Conservation (phyloP, 2,329 filamentous ascomycete species). For the Saccharata proteae region DNA sequence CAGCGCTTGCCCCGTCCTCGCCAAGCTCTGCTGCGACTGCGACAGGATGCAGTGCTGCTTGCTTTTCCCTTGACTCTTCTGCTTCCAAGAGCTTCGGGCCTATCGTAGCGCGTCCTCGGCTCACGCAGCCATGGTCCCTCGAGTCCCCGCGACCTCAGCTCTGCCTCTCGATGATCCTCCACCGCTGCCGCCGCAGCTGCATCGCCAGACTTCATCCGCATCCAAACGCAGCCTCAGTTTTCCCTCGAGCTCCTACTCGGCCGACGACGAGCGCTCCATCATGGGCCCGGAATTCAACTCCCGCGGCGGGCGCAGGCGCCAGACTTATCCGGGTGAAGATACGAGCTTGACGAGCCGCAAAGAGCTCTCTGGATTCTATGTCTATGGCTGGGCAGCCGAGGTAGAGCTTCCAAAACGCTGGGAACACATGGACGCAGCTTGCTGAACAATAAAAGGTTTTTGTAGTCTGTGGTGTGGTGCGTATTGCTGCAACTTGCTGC, state of each 20-base stretch:
- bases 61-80: too few species aligned
- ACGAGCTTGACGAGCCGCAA: slow-evolving; percentile 74
- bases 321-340: slow-evolving; percentile 74
- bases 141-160: neutral
- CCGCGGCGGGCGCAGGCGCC: slow-evolving; percentile 10
- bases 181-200: slow-evolving; percentile 10
- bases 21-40: too few species aligned
- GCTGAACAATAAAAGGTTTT: slow-evolving; percentile 46
- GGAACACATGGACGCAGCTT: neutral
- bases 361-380: slow-evolving; percentile 90
- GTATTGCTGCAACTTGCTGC: slow-evolving; percentile 2
- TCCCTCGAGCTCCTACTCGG: slow-evolving; percentile 13
- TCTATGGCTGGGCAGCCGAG: slow-evolving; percentile 91
- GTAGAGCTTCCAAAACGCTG: slow-evolving; percentile 12
- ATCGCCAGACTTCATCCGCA: slow-evolving; percentile 19
- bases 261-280: slow-evolving; percentile 30
- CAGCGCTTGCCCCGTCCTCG: too few species aligned
- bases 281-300: slow-evolving; percentile 19
- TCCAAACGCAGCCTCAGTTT: slow-evolving; percentile 22
- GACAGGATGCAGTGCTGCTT: too few species aligned
- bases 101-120: too few species aligned
- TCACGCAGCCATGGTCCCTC: neutral
- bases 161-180: slow-evolving; percentile 12
- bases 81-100: too few species aligned
- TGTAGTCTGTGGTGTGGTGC: slow-evolving; percentile 77